Evolutionary conservation across 768 basidiomycete genomes (phyloP).

Genomic region (Thelephora ganbajun): DNA sequence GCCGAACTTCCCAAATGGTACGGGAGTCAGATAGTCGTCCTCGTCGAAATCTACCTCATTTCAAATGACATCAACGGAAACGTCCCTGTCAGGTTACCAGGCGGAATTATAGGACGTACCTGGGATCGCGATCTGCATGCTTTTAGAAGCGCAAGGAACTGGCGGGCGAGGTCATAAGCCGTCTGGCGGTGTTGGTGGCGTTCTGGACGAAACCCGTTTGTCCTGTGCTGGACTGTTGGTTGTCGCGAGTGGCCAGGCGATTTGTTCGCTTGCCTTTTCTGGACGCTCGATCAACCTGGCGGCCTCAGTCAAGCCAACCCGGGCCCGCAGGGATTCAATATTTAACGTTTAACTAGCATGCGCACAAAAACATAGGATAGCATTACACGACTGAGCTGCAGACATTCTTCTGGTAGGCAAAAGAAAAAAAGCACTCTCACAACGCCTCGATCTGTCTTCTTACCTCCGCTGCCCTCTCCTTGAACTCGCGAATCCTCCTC

Average conservation of each 20-base stretch:
- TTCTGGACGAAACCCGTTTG: not conserved
- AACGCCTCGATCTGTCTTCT: constrained; percentile 20
- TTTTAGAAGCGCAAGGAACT: constrained; percentile 14
- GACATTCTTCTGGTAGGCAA: not conserved
- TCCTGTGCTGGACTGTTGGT: not conserved
- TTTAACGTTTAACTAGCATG: too few species aligned
- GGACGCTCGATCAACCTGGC: not conserved
- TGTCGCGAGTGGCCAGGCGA: not conserved
- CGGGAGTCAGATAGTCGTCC: constrained; percentile 57
- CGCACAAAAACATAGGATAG: too few species aligned
- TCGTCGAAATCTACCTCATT: constrained; percentile 55
- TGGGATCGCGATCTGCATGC: constrained; percentile 34
- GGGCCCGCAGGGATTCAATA: too few species aligned
- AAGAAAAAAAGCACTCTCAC: not conserved
- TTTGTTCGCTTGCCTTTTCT: not conserved
- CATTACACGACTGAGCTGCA: not conserved
- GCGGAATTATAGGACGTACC: constrained; percentile 15
- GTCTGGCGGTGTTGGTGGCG: too few species aligned
- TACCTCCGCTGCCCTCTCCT: constrained; percentile 25
- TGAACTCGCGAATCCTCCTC: constrained; percentile 33
- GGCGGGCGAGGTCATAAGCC: too few species aligned
- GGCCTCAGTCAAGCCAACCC: too few species aligned
- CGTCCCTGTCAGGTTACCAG: not conserved
- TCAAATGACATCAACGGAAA: not conserved
- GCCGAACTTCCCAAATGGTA: constrained; percentile 51